Base-by-base conservation (phyloP, 176 grass and related monocot genomes). In the Tillandsia leiboldiana region DNA sequence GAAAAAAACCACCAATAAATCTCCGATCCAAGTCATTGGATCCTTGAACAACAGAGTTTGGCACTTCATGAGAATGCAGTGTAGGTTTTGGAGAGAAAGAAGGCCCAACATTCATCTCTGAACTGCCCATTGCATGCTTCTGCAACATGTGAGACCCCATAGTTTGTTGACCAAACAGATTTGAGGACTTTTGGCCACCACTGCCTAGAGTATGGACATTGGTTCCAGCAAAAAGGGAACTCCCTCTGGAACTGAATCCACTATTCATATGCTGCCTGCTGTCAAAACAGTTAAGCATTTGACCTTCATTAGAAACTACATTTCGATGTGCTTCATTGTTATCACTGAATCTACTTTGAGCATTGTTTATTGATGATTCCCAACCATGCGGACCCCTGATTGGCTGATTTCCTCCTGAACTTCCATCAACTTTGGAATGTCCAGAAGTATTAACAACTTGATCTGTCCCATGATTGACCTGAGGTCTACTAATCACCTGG, bases 51-150 rank as follows among this genome's bases (percentile, higher is more conserved):
- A 54, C 66, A 74, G 82, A 73, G 63, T 86, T 73, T 63, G 71
- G 72, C 49, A 77, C 49, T 74, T 83, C 78, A 10, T 78, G 73
- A 74, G 67, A 83, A 66, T 71, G 79, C 12, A 86, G 48, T 62
- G 67, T 51, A 74, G 71, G 14, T 79, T 82, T 72, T 61, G 79
- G 64, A 29, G 82, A 53, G 26, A 42, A 70, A 80, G 75, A 76
- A 67, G 67, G 26, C 18, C 71, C 80, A 70, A 83, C 84, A 74
- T 91, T 88, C 80, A 75, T 81, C 76, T 85, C 87, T 64, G 83
- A 81, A 74, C 57, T 88, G 15, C 75, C 71, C 51, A 78, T 83
- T 49, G 56, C 15, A 73, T 83, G 81, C 70, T 86, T 87, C 73
- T 79, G 84, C 64, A 84, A 76, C 74, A 83, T 85, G 63, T 75